Evolutionary conservation across 2,329 filamentous ascomycete species (phyloP).

Genomic region (Berkeleyomyces rouxiae): DNA sequence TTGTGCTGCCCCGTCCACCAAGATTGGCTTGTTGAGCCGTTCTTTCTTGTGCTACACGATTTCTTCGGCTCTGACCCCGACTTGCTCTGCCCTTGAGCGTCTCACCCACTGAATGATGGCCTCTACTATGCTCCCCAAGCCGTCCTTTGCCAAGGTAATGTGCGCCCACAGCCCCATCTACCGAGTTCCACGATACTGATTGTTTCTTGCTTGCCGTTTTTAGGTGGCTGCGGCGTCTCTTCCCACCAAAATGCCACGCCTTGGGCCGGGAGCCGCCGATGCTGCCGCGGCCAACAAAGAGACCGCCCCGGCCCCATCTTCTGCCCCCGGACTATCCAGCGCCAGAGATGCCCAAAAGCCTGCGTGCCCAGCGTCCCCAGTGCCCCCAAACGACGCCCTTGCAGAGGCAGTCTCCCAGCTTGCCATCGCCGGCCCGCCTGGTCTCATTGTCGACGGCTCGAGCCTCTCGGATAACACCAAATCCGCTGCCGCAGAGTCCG

Average conservation of each 20-base stretch:
- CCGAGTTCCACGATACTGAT: not conserved
- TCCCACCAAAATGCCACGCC: not conserved
- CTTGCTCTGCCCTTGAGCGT: conserved; percentile 3
- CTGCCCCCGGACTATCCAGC: conserved; percentile 17
- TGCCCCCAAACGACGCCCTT: conserved; percentile 10
- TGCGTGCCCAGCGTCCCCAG: conserved; percentile 4
- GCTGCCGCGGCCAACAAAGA: conserved; percentile 14
- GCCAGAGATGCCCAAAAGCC: conserved; percentile 12
- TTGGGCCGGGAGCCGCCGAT: conserved; percentile 18
- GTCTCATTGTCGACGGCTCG: not conserved
- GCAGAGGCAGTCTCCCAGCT: conserved; percentile 3
- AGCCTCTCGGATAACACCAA: conserved; percentile 7
- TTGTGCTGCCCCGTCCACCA: not conserved
- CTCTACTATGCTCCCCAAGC: conserved; percentile 34
- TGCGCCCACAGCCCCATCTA: conserved; percentile 15
- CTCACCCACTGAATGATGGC: conserved; percentile 24
- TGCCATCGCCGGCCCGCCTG: not conserved
- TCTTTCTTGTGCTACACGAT: not conserved
- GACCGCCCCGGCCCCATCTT: conserved; percentile 2
- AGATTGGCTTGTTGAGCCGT: not conserved
- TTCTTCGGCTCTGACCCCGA: not conserved
- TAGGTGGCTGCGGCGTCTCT: conserved; percentile 32
- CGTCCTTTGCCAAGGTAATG: conserved; percentile 61
- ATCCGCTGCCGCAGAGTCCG: conserved; percentile 29
- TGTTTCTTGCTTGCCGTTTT: not conserved